These are phyloP conservation scores for Dendrobium catenatum DNA, from an alignment of 106 monocot genomes.

Conservation along the genomic window DNA sequence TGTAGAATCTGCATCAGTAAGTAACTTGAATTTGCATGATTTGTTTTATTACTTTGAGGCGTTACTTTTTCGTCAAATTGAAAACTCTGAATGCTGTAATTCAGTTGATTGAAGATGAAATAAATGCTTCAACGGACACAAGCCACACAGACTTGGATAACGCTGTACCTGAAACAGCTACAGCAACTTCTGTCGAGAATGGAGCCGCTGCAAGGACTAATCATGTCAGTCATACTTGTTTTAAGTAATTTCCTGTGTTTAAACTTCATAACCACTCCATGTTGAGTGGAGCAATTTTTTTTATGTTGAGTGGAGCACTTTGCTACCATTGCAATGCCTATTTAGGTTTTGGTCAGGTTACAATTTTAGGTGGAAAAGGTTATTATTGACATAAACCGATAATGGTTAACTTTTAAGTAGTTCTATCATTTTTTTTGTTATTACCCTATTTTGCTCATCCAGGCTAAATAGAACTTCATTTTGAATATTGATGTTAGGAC, in stretches of 20 bases:
- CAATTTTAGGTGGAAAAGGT: not conserved
- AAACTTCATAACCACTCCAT: not conserved
- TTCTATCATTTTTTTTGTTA: not conserved
- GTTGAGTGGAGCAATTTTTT: not conserved
- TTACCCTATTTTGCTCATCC: too few relatives aligned
- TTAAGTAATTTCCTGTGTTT: not conserved
- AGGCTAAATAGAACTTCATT: too few relatives aligned
- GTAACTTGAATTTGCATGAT: constrained; percentile 12
- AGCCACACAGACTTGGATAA: constrained; percentile 19
- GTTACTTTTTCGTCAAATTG: not conserved
- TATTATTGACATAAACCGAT: not conserved
- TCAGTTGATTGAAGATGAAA: constrained; percentile 72
- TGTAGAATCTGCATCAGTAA: constrained; percentile 65
- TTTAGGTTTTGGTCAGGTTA: not conserved
- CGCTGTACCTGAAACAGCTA: constrained; percentile 17
- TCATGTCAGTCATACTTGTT: constrained; percentile 13
- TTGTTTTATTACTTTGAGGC: not conserved
- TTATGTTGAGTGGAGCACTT: not conserved
- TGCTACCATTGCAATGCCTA: not conserved
- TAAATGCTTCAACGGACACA: constrained; percentile 22
- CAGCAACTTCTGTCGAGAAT: constrained; percentile 19
- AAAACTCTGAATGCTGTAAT: constrained; percentile 16
- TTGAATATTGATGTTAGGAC: too few relatives aligned
- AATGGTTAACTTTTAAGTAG: not conserved
- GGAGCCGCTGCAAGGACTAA: constrained; percentile 13